Percentiles rank a stretch among this genome's conserved stretches.
phyloP scores from a whole-genome alignment of 2,329 filamentous ascomycete genomes.

The Lanzia echinophila region DNA sequence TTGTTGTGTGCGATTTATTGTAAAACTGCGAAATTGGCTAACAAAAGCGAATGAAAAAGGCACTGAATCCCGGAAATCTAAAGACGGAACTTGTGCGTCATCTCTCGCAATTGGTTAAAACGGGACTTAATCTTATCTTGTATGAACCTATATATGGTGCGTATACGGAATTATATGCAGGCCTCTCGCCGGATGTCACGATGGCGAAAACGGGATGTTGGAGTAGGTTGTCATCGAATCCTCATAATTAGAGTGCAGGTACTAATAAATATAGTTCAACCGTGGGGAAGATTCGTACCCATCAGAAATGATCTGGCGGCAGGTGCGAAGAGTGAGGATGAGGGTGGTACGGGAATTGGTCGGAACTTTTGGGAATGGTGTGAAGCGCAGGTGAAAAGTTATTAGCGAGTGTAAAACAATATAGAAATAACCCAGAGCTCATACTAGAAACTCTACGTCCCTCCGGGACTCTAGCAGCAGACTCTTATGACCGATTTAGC shows the following conservation, averaged over 20 bases:
- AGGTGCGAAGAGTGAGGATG: conserved; percentile 28
- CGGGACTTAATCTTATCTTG: conserved; percentile 11
- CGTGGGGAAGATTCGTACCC: conserved; percentile 38
- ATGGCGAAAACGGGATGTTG: conserved; percentile 23
- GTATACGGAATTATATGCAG: conserved; percentile 28
- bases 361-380: conserved; percentile 40
- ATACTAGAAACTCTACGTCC: too few species aligned
- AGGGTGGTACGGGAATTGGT: conserved; percentile 35
- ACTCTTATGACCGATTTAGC: too few species aligned
- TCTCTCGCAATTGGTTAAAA: background rate
- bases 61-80: conserved; percentile 28
- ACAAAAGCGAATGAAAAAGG: conserved; percentile 10
- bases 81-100: conserved; percentile 20
- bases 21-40: background rate
- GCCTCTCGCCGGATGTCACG: conserved; percentile 24
- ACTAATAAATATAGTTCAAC: conserved; percentile 32
- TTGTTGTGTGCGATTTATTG: background rate
- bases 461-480: too few species aligned
- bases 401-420: background rate
- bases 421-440: too few species aligned
- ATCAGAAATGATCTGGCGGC: conserved; percentile 31
- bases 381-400: conserved; percentile 29
- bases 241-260: background rate
- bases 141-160: conserved; percentile 24
- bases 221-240: conserved; percentile 14